These are phyloP conservation scores for Blakeslea trispora DNA, from an alignment of 371 early-diverging fungal genomes.

Conservation along the genomic window DNA sequence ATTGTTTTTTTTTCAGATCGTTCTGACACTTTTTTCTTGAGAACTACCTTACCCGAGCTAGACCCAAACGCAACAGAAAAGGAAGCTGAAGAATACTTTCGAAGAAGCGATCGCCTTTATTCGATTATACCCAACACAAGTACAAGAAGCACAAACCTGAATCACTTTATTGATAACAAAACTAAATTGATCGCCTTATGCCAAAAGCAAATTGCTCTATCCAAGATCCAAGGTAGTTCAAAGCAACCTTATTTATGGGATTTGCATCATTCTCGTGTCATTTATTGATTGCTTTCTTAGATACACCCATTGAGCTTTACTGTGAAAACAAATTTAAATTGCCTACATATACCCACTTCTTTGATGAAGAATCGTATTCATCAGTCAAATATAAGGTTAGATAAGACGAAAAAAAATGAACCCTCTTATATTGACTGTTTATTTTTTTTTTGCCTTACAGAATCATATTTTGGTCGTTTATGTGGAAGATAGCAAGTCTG, in stretches of 20 bases:
- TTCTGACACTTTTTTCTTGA: constrained; percentile 41
- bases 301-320: constrained; percentile 19
- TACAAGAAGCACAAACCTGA: not conserved
- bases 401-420: not conserved
- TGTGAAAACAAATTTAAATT: constrained; percentile 17
- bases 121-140: constrained; percentile 21
- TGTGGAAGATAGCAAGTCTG: constrained; percentile 33
- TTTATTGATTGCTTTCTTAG: constrained; percentile 7
- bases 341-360: constrained; percentile 24
- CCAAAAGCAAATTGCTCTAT: constrained; percentile 21
- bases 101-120: constrained; percentile 29
- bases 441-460: constrained; percentile 14
- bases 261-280: constrained; percentile 13
- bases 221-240: constrained; percentile 17
- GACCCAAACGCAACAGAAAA: constrained; percentile 23
- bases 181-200: constrained; percentile 16
- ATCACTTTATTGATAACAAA: constrained; percentile 12
- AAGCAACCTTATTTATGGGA: not conserved
- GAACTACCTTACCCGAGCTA: constrained; percentile 26
- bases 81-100: constrained; percentile 27
- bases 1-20: constrained; percentile 28
- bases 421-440: not conserved
- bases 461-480: constrained; percentile 50
- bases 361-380: constrained; percentile 16
- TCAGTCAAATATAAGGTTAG: constrained; percentile 16